Evolutionary conservation across 1,139 yeast species (phyloP), one percentile per base, ranked within the genome.

Genomic region (Kodamaea sp.): DNA sequence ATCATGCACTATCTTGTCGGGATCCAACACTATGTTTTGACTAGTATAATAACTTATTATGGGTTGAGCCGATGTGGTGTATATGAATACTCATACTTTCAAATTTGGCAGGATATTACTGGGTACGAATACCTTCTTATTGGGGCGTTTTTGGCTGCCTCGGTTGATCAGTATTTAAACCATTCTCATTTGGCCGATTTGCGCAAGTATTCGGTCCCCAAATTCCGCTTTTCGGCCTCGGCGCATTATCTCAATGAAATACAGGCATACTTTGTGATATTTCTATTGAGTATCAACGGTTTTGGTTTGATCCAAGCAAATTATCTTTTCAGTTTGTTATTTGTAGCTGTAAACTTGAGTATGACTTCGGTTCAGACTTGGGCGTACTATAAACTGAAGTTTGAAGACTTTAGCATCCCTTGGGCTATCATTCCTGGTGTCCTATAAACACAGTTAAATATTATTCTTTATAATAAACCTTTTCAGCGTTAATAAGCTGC

Each of bases 171-270:
- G 58, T 68, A 54, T 46, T 48, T 48, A 20, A 76, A 78, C 50
- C 97, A 90, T 58, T 42, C 44, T 5, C 76, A 81, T 45, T 67
- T 90, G 41, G 73, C 94, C 0, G 49, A 60, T 4, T 65, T 88
- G 31, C 63, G 63, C 20, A 89, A 89, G 58, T 90, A 90, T 59
- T 66, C 81, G 0, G 54, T 77, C 27, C 97, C 97, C 0, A 54
- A 55, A 0, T 83, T 87, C 57, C 58, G 58, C 30, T 52, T 54
- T 9, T 70, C 78, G 2, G 72, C 84, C 8, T 82, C 89, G 51
- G 90, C 97, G 0, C 97, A 90, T 58, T 90, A 89, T 52, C 65
- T 83, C 11, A 85, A 84, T 49, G 97, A 90, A 55, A 63, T 86
- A 2, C 41, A 75, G 24, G 74, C 89, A 12, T 90, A 90, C 52